Percentiles rank a stretch among this genome's conserved stretches.
These are phyloP conservation scores for Aspergillus kassunensis DNA, from an alignment of 495 filamentous ascomycete genomes.

Conservation along the genomic window DNA sequence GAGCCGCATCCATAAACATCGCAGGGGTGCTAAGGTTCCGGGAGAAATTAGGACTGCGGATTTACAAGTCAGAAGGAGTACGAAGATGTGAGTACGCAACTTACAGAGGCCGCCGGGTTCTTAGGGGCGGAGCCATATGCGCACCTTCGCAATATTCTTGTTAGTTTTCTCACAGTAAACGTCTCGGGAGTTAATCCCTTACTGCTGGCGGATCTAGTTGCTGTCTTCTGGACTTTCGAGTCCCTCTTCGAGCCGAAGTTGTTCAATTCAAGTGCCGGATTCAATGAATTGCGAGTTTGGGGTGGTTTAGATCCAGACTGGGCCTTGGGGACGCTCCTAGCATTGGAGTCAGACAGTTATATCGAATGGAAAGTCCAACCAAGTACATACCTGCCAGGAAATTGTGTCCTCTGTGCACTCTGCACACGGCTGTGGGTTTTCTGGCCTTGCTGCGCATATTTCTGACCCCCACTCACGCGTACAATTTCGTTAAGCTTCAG, in stretches of 20 bases:
- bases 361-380: background rate
- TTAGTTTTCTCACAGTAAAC: background rate
- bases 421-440: too few relatives aligned
- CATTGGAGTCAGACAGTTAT: background rate
- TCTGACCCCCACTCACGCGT: constrained; percentile 7
- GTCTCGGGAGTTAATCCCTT: constrained; percentile 5
- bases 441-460: too few relatives aligned
- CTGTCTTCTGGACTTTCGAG: background rate
- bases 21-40: constrained; percentile 16
- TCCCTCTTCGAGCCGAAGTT: background rate
- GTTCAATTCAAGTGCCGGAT: constrained; percentile 25
- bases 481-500: constrained; percentile 17
- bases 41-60: constrained; percentile 9
- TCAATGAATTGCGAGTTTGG: constrained; percentile 2
- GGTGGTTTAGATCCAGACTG: background rate
- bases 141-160: background rate
- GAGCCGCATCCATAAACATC: constrained; percentile 18
- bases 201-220: background rate
- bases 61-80: constrained; percentile 9
- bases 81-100: constrained; percentile 2
- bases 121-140: constrained; percentile 9
- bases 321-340: background rate
- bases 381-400: background rate
- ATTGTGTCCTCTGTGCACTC: background rate
- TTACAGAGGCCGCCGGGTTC: constrained; percentile 20